phyloP scores from a whole-genome alignment of 1,139 yeast genomes.

The Tardiomyces digboiensis region DNA sequence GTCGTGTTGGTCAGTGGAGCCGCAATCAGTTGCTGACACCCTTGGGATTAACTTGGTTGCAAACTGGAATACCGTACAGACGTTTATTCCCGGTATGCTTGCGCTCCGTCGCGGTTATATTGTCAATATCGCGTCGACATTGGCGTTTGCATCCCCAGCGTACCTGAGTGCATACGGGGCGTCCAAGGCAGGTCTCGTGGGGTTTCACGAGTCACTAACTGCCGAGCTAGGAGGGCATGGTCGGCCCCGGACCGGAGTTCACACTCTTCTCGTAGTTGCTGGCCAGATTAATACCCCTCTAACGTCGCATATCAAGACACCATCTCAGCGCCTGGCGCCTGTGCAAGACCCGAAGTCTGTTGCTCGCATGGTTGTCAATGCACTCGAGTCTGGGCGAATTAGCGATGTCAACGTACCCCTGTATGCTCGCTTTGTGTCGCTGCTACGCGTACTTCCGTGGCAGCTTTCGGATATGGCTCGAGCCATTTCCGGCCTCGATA shows the following conservation, averaged over 20 bases:
- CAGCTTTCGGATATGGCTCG: conserved; percentile 50
- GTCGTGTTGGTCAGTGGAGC: conserved; percentile 9
- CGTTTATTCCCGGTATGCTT: conserved; percentile 68
- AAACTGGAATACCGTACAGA: conserved; percentile 57
- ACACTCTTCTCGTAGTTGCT: conserved; percentile 71
- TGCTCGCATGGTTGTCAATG: conserved; percentile 47
- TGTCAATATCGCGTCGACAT: conserved; percentile 70
- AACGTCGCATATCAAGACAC: conserved; percentile 66
- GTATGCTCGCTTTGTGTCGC: conserved; percentile 64
- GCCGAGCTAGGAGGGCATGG: conserved; percentile 43
- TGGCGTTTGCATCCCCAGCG: conserved; percentile 84
- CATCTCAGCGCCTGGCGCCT: conserved; percentile 70
- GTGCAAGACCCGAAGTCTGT: conserved; percentile 59
- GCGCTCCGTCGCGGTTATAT: conserved; percentile 58
- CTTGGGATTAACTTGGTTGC: conserved; percentile 61
- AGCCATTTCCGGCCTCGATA: conserved; percentile 52
- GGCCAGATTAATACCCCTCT: conserved; percentile 73
- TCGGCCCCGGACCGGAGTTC: conserved; percentile 39
- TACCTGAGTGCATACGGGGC: conserved; percentile 79
- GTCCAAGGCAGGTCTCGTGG: conserved; percentile 76
- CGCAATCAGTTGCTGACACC: conserved; percentile 49
- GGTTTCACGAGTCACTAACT: conserved; percentile 74
- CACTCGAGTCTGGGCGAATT: conserved; percentile 49
- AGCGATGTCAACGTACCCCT: conserved; percentile 69
- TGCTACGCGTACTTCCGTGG: conserved; percentile 67